phyloP scores from a whole-genome alignment of 768 basidiomycete genomes.

The Leccinum arenicola region DNA sequence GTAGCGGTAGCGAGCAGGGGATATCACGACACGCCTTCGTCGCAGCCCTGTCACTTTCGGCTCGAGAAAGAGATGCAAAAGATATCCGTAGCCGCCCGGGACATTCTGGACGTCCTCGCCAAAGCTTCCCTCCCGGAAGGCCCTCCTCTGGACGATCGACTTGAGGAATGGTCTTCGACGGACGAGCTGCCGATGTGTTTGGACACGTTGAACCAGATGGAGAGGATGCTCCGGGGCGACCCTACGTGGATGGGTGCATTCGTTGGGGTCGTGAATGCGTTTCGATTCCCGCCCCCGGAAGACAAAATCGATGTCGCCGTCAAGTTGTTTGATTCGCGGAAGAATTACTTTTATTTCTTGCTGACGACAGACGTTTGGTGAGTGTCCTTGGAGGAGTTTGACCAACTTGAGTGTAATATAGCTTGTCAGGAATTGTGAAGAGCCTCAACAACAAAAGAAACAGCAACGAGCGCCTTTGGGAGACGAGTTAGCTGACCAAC shows the following conservation, averaged over 20 bases:
- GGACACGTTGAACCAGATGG: slow-evolving; percentile 8
- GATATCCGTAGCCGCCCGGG: slow-evolving; percentile 1
- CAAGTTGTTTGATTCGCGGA: slow-evolving; percentile 7
- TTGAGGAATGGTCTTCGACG: slow-evolving; percentile 11
- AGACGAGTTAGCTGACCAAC: not conserved
- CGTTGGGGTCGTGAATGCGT: not conserved
- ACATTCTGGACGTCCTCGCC: slow-evolving; percentile 1
- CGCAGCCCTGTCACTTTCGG: slow-evolving; percentile 9
- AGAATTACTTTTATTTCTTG: slow-evolving; percentile 8
- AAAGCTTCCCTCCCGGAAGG: not conserved
- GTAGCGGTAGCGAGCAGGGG: slow-evolving; percentile 9
- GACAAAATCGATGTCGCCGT: slow-evolving; percentile 7
- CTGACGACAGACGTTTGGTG: slow-evolving; percentile 9
- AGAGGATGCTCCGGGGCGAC: slow-evolving; percentile 4
- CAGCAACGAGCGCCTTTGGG: not conserved
- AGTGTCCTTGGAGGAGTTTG: not conserved
- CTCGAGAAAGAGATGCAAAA: slow-evolving; percentile 14
- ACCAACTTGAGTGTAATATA: not conserved
- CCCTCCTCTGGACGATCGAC: slow-evolving; percentile 8
- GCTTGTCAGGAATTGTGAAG: slow-evolving; percentile 8
- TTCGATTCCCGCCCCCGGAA: not conserved
- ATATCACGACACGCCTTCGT: slow-evolving; percentile 26
- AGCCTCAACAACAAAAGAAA: not conserved
- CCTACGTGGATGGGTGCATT: not conserved
- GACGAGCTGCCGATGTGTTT: slow-evolving; percentile 1